Base-by-base conservation (phyloP, 2,329 filamentous ascomycete genomes). In the Corniculantispora saksenae region DNA sequence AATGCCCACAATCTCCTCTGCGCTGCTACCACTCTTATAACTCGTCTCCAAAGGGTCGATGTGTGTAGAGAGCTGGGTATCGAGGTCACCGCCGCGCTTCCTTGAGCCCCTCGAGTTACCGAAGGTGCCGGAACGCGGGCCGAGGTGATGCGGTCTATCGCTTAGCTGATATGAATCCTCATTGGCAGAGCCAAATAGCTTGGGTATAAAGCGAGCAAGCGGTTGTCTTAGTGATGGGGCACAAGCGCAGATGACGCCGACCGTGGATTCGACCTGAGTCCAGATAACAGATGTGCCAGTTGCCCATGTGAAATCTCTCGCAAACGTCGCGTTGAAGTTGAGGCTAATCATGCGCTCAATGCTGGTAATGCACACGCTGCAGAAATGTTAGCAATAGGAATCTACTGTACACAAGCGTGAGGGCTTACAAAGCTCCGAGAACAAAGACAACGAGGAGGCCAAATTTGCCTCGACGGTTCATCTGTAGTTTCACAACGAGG, bases 331-430 rank as follows among this genome's bases (percentile, higher is more conserved):
- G n/a, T 64, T 64, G 45, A 64, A 64, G 35, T 64, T 58, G 40
- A 64, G 61, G 17, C 53, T 58, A n/a, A 64, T 64, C 54, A 64
- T 51, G n/a, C 61, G 61, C 27, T 64, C 61, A n/a, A 64, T 58
- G 32, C 61, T 64, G 21, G 61, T 58, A 29, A 64, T 43, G 32
- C 61, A 64, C 10, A 64, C 61, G 45, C 61, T 64, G 29, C 23
- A 29, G 8, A 27, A 10, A 19, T 29, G 54, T 64, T 32, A 58
- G 54, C 43, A 32, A 47, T 4, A 6, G 17, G 59, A 45, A 19
- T 1, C 7, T 25, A 8, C 23, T 10, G 13, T 12, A 13, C 15
- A 40, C 10, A 10, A 8, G n/a, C 15, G 19, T 25, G 9, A 19
- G 17, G 7, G 53, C 61, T 17, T 43, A 58, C 61, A 64, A 64